Percentiles rank a stretch among this genome's conserved stretches.
phyloP scores from a whole-genome alignment of 1,284 basidiomycete genomes.

The Melampsora larici-populina region DNA sequence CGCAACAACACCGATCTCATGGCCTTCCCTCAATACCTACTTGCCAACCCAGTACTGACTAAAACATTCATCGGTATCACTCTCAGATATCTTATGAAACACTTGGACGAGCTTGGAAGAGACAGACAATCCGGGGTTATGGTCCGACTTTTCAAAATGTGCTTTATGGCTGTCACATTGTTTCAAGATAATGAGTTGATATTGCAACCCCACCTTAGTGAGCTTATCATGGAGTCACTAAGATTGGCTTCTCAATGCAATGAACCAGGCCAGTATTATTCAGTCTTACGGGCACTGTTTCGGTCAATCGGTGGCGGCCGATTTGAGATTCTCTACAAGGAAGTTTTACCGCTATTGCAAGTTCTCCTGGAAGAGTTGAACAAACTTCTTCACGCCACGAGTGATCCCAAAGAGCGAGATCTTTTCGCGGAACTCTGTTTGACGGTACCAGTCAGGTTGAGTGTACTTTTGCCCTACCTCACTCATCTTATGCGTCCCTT shows the following conservation, averaged over 20 bases:
- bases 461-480: conserved; percentile 91
- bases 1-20: conserved; percentile 70
- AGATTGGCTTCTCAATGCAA: conserved; percentile 85
- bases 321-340: conserved; percentile 93
- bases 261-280: conserved; percentile 88
- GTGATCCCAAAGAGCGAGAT: conserved; percentile 69
- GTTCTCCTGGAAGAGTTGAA: conserved; percentile 96
- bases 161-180: conserved; percentile 81
- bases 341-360: conserved; percentile 89
- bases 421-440: conserved; percentile 96
- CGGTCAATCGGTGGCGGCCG: conserved; percentile 95
- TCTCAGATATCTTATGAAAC: conserved; percentile 78
- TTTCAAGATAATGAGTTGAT: conserved; percentile 86
- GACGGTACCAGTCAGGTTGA: conserved; percentile 91
- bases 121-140: conserved; percentile 79
- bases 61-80: conserved; percentile 89
- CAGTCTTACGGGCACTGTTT: conserved; percentile 90
- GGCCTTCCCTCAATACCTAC: conserved; percentile 81
- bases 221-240: conserved; percentile 95
- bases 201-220: conserved; percentile 84
- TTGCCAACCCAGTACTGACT: conserved; percentile 76
- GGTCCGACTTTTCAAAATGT: conserved; percentile 92
- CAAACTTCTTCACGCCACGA: conserved; percentile 77
- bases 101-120: conserved; percentile 78
- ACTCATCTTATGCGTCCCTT: conserved; percentile 96